A percentile compares a stretch with the other conserved stretches of the same genome.
Conservation (phyloP, 2,329 filamentous ascomycete species). For the Botrytis tulipae region DNA sequence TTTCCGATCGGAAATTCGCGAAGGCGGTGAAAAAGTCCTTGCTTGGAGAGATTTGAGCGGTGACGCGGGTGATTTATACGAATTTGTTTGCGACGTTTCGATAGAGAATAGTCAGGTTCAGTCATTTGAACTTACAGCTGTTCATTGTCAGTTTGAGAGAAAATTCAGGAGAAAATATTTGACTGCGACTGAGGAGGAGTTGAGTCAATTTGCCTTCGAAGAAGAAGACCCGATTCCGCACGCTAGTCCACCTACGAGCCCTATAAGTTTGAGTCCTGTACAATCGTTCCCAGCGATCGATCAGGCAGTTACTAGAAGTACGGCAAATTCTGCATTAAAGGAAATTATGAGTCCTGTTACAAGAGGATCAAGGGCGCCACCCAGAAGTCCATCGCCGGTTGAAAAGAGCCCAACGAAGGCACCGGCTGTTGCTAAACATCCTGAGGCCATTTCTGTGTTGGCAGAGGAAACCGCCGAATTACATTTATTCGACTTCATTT, state of each 20-base stretch:
- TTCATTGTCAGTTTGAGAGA: slow-evolving; percentile 96
- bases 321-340: slow-evolving; percentile 49
- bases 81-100: slow-evolving; percentile 88
- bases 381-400: slow-evolving; percentile 30
- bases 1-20: slow-evolving; percentile 79
- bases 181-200: slow-evolving; percentile 76
- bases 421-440: slow-evolving; percentile 58
- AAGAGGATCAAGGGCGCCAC: slow-evolving; percentile 25
- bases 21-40: slow-evolving; percentile 79
- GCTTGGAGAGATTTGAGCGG: slow-evolving; percentile 95
- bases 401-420: slow-evolving; percentile 54
- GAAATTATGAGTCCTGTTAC: slow-evolving; percentile 34
- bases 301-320: slow-evolving; percentile 28
- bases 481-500: slow-evolving; percentile 88
- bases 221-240: slow-evolving; percentile 62
- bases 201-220: slow-evolving; percentile 78
- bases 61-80: slow-evolving; percentile 91
- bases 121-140: slow-evolving; percentile 77
- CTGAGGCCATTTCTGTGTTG: slow-evolving; percentile 70
- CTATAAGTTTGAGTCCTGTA: slow-evolving; percentile 42
- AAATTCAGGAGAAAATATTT: slow-evolving; percentile 82
- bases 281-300: slow-evolving; percentile 29
- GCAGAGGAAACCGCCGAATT: slow-evolving; percentile 77
- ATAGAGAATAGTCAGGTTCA: slow-evolving; percentile 69
- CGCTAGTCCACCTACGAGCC: slow-evolving; percentile 58